A percentile compares a stretch with the other conserved stretches of the same genome.
These are phyloP conservation scores for Rhizomucor miehei DNA, from an alignment of 371 early-diverging fungal species.

Conservation along the genomic window DNA sequence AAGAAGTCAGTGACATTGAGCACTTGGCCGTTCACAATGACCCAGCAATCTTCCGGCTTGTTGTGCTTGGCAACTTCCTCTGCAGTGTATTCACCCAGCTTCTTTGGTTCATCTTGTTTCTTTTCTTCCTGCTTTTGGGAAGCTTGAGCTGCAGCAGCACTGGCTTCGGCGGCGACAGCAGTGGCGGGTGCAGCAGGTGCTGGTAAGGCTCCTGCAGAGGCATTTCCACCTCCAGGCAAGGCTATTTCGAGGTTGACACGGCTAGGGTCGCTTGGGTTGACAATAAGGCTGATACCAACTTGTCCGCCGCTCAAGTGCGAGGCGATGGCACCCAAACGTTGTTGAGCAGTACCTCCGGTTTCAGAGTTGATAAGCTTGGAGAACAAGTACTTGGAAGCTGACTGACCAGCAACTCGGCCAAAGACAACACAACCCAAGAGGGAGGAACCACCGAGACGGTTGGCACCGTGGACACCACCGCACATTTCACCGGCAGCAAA, in stretches of 20 bases:
- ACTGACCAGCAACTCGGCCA: slow-evolving; percentile 91
- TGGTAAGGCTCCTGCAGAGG: slow-evolving; percentile 5
- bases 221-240: slow-evolving; percentile 31
- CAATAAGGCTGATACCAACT: slow-evolving; percentile 59
- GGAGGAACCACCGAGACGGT: slow-evolving; percentile 54
- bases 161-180: slow-evolving; percentile 15
- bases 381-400: slow-evolving; percentile 67
- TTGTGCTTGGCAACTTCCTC: slow-evolving; percentile 88
- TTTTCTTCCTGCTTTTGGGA: slow-evolving; percentile 23
- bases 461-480: slow-evolving; percentile 56
- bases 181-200: slow-evolving; percentile 10
- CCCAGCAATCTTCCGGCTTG: slow-evolving; percentile 92
- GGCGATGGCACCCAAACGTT: slow-evolving; percentile 73
- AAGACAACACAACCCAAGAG: slow-evolving; percentile 93
- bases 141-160: slow-evolving; percentile 22
- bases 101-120: slow-evolving; percentile 31
- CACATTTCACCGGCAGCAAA: slow-evolving; percentile 93
- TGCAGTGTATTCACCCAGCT: slow-evolving; percentile 49
- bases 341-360: slow-evolving; percentile 51
- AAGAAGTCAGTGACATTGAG: slow-evolving; percentile 92
- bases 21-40: slow-evolving; percentile 89
- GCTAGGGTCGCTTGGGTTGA: slow-evolving; percentile 41
- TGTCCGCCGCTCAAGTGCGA: slow-evolving; percentile 61
- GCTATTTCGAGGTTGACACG: slow-evolving; percentile 69
- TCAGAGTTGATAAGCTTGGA: slow-evolving; percentile 51